A percentile compares a stretch with the other conserved stretches of the same genome.
Evolutionary conservation across 2,329 filamentous ascomycete genomes (phyloP).

Genomic region (Apiospora phragmitis): DNA sequence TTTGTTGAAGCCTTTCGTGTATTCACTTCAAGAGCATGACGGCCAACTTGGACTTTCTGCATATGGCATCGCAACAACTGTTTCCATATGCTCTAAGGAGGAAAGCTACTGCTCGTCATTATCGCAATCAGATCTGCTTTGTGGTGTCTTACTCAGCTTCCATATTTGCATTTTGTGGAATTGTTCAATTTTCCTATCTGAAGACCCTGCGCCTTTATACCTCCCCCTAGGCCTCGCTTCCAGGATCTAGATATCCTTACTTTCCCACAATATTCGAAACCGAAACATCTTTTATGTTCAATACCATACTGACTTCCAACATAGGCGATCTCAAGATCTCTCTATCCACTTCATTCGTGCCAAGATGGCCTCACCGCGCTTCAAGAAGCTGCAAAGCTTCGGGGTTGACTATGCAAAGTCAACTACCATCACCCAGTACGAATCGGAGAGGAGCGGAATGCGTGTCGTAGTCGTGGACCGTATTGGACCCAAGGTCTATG

Average conservation of each 20-base stretch:
- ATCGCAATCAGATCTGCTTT: not conserved
- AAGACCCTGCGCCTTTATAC: not conserved
- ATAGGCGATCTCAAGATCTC: not conserved
- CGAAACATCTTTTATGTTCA: too few relatives aligned
- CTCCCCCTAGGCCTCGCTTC: not conserved
- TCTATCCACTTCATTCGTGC: not conserved
- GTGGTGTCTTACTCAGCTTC: not conserved
- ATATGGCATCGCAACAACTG: not conserved
- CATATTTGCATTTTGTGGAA: not conserved
- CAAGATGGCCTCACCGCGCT: constrained; percentile 65
- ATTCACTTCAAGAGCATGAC: not conserved
- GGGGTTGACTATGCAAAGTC: constrained; percentile 81
- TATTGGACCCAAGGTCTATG: constrained; percentile 90
- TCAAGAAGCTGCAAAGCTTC: constrained; percentile 84
- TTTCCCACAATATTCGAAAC: not conserved
- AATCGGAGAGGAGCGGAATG: constrained; percentile 92
- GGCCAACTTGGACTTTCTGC: not conserved
- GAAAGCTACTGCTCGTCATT: not conserved
- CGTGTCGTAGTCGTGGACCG: constrained; percentile 89
- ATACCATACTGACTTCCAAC: not conserved
- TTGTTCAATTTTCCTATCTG: not conserved
- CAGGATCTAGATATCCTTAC: not conserved
- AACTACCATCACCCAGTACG: constrained; percentile 89
- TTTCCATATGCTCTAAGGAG: not conserved
- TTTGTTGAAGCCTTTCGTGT: not conserved